Conservation (phyloP, 805 yeast genomes). For the Candida vartiovaarae region DNA sequence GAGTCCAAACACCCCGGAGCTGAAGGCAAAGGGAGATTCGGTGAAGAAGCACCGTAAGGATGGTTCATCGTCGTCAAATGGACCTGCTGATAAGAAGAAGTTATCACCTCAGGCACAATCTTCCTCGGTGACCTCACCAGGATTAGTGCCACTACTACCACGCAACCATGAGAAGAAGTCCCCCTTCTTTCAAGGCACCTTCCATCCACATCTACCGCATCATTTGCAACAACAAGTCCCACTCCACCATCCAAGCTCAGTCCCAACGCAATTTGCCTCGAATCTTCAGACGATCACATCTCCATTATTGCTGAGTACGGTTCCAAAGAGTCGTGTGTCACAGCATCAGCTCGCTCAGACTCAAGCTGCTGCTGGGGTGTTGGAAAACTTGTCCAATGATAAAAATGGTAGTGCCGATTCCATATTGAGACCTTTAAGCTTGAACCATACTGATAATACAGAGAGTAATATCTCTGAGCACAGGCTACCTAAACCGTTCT, state of each 20-base stretch:
- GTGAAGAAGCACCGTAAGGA: conserved; percentile 8
- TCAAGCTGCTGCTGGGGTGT: conserved; percentile 25
- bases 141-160: conserved; percentile 34
- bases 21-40: conserved; percentile 16
- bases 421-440: conserved; percentile 1
- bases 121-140: conserved; percentile 26
- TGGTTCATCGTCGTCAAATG: background rate
- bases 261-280: conserved; percentile 66
- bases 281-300: conserved; percentile 57
- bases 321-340: conserved; percentile 26
- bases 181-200: conserved; percentile 6
- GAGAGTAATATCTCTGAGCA: background rate
- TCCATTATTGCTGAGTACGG: conserved; percentile 51
- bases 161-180: conserved; percentile 19
- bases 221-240: conserved; percentile 24
- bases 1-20: conserved; percentile 17
- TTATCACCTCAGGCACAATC: background rate
- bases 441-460: conserved; percentile 1
- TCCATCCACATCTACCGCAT: conserved; percentile 25
- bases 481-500: conserved; percentile 11
- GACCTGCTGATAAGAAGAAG: conserved; percentile 1
- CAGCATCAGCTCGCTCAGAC: conserved; percentile 27
- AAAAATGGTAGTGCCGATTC: conserved; percentile 5
- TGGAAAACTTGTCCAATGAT: conserved; percentile 19
- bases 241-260: conserved; percentile 51